Conservation (phyloP, 495 filamentous ascomycete genomes). For the Astrothelium macrocarpum region DNA sequence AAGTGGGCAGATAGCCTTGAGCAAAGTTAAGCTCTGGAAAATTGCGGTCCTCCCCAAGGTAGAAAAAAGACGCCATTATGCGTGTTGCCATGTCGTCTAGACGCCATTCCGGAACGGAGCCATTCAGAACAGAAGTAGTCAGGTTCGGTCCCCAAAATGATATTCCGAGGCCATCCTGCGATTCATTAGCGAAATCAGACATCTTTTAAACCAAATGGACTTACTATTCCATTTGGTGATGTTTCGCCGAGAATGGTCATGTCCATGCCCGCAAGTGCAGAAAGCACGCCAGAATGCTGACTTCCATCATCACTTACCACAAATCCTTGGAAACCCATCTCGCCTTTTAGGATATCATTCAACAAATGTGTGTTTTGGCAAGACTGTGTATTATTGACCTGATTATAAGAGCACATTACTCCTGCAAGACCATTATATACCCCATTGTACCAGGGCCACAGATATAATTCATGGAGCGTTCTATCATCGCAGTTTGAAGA, state of each 20-base stretch:
- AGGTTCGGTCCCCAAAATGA: constrained; percentile 69
- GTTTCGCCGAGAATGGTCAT: constrained; percentile 46
- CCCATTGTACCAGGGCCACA: constrained; percentile 8
- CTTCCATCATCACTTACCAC: constrained; percentile 70
- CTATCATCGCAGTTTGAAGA: constrained; percentile 7
- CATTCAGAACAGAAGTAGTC: constrained; percentile 77
- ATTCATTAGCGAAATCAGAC: background rate
- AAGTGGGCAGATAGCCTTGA: constrained; percentile 74
- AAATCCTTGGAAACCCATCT: constrained; percentile 25
- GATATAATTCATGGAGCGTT: constrained; percentile 7
- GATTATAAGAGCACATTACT: constrained; percentile 10
- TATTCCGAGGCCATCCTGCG: background rate
- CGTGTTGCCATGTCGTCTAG: constrained; percentile 87
- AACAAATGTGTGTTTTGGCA: constrained; percentile 5
- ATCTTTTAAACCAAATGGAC: background rate
- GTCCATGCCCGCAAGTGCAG: constrained; percentile 66
- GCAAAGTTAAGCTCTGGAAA: constrained; percentile 71
- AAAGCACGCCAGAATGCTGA: constrained; percentile 62
- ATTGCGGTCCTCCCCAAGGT: constrained; percentile 61
- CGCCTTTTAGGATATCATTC: constrained; percentile 10
- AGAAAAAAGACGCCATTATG: constrained; percentile 91
- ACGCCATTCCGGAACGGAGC: constrained; percentile 82
- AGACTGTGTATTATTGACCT: constrained; percentile 2
- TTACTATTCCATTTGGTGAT: background rate
- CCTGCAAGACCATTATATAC: constrained; percentile 6